These are phyloP conservation scores for Inosperma sp. DNA, from an alignment of 768 basidiomycete genomes.

Conservation along the genomic window DNA sequence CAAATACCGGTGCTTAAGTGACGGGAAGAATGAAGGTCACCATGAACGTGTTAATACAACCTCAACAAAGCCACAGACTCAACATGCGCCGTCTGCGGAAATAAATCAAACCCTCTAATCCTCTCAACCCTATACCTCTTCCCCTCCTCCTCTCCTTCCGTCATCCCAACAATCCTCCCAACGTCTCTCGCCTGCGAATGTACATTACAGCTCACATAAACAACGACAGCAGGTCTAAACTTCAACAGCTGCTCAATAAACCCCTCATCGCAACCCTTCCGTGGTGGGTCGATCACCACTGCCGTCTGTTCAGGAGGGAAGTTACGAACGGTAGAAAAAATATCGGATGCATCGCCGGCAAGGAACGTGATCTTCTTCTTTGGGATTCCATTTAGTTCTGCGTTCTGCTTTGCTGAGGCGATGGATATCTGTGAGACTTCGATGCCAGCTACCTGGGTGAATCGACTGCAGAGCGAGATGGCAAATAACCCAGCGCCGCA, in stretches of 20 bases:
- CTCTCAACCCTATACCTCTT: conserved; percentile 74
- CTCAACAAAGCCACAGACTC: conserved; percentile 74
- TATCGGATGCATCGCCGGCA: conserved; percentile 80
- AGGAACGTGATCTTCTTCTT: conserved; percentile 59
- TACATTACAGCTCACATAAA: conserved; percentile 95
- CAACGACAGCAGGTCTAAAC: conserved; percentile 64
- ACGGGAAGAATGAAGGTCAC: neutral
- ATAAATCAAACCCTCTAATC: conserved; percentile 86
- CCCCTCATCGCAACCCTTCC: conserved; percentile 86
- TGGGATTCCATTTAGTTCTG: conserved; percentile 56
- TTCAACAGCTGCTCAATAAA: conserved; percentile 73
- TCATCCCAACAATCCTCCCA: conserved; percentile 58
- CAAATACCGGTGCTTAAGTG: too few species aligned
- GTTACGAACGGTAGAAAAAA: conserved; percentile 62
- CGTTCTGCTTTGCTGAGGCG: conserved; percentile 61
- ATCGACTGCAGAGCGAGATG: conserved; percentile 72
- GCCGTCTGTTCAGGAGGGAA: conserved; percentile 68
- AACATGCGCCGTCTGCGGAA: conserved; percentile 95
- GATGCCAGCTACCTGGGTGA: conserved; percentile 78
- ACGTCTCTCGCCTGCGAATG: conserved; percentile 91
- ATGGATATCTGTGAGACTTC: conserved; percentile 78
- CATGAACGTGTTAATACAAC: conserved; percentile 26
- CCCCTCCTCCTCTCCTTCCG: conserved; percentile 32
- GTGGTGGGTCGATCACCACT: conserved; percentile 83
- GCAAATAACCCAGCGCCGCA: conserved; percentile 89